A percentile compares a stretch with the other conserved stretches of the same genome.
phyloP scores from a whole-genome alignment of 805 yeast species.

The Starmerella ratchasimensis region DNA sequence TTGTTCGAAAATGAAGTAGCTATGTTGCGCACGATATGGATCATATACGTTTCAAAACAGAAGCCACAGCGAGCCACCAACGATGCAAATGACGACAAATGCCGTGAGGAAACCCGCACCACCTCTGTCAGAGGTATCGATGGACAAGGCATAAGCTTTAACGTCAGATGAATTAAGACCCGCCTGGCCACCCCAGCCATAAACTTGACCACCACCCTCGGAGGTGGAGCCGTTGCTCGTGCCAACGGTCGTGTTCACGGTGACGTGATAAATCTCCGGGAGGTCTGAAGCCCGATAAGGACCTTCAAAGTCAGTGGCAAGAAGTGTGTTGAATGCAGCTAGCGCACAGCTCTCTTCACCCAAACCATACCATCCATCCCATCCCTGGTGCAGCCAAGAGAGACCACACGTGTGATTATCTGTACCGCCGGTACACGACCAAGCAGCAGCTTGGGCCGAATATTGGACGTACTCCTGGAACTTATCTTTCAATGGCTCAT shows the following conservation, averaged over 20 bases:
- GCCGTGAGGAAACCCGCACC: conserved; percentile 84
- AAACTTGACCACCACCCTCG: conserved; percentile 15
- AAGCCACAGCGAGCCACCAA: conserved; percentile 53
- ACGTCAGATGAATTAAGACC: conserved; percentile 18
- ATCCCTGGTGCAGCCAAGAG: conserved; percentile 52
- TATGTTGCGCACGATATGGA: no score
- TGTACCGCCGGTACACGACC: conserved; percentile 70
- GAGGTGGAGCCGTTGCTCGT: conserved; percentile 6
- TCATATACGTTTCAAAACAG: conserved; percentile 9
- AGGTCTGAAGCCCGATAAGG: conserved; percentile 20
- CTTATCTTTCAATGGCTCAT: conserved; percentile 36
- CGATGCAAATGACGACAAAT: conserved; percentile 41
- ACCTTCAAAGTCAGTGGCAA: conserved; percentile 14
- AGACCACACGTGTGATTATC: conserved; percentile 85
- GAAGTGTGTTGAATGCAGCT: conserved; percentile 36
- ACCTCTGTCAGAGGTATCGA: conserved; percentile 45
- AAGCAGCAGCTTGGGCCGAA: conserved; percentile 63
- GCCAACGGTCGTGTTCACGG: conserved; percentile 1
- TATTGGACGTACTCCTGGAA: conserved; percentile 33
- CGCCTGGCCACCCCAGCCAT: conserved; percentile 22
- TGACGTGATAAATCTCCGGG: conserved; percentile 14
- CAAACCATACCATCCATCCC: conserved; percentile 67
- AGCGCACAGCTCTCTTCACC: conserved; percentile 87
- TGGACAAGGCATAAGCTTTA: conserved; percentile 14
- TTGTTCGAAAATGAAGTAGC: no score